These are phyloP conservation scores for Fistulifera solaris DNA, from an alignment of 108 stramenopile genomes.

Conservation along the genomic window DNA sequence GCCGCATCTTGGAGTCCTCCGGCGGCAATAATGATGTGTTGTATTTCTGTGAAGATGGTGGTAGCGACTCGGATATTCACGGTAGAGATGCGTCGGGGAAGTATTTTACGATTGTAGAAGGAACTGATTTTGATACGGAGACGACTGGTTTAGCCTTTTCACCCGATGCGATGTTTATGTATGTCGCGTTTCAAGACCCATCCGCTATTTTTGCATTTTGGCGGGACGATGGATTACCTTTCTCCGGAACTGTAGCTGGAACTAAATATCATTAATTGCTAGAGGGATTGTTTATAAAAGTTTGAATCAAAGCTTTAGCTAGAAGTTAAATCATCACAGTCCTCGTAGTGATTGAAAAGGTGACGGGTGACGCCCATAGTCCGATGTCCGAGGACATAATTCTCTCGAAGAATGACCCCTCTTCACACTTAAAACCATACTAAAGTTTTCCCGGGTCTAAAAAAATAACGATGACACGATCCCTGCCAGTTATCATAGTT, in stretches of 20 bases:
- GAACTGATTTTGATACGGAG: slow-evolving; percentile 10
- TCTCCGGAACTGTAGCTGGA: slow-evolving; percentile 4
- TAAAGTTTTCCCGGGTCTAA: too few relatives aligned
- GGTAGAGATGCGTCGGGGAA: slow-evolving; percentile 14
- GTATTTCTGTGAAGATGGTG: slow-evolving; percentile 59
- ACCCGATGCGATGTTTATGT: slow-evolving; percentile 33
- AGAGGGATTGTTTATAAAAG: too few relatives aligned
- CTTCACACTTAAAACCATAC: too few relatives aligned
- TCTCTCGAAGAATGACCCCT: too few relatives aligned
- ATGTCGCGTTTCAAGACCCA: slow-evolving; percentile 11
- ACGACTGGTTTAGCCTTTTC: slow-evolving; percentile 50
- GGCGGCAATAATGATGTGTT: slow-evolving; percentile 15
- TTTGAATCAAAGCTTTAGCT: too few relatives aligned
- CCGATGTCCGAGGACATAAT: too few relatives aligned
- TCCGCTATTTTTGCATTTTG: slow-evolving; percentile 17
- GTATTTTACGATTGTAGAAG: slow-evolving; percentile 38
- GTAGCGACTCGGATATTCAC: slow-evolving; percentile 24
- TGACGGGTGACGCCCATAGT: too few relatives aligned
- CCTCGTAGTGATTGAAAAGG: too few relatives aligned
- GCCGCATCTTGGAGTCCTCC: slow-evolving; percentile 8
- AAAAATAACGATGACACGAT: too few relatives aligned
- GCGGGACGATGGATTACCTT: slow-evolving; percentile 8
- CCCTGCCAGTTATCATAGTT: too few relatives aligned
- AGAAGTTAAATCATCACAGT: too few relatives aligned
- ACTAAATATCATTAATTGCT: too few relatives aligned